Base-by-base conservation (phyloP, 805 yeast genomes). In the Candida nitratophila region DNA sequence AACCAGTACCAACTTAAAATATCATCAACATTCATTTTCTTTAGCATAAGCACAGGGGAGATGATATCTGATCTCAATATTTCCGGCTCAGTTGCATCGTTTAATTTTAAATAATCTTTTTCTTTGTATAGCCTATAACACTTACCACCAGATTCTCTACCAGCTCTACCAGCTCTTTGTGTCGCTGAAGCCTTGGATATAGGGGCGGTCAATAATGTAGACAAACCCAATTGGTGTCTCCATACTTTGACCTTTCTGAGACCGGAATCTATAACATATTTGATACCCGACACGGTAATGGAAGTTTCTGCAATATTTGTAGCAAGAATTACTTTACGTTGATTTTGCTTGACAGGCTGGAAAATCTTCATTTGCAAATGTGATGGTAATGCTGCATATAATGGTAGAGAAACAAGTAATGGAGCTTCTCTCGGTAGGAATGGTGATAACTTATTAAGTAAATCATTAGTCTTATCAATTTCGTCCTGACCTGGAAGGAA, bases 291-390 rank as follows among this genome's bases (percentile, higher is more conserved):
- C 31, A 93, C 93, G 3, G 99, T 93, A 48, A 93, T 81, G 27
- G 99, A 93, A 0, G 99, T 93, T 68, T 93, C 99, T 0, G 99
- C 99, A 53, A 93, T 89, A 60, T 93, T 93, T 1, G 99, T 93
- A 8, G 98, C 88, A 46, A 93, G 65, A 26, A 93, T 86, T 36
- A 93, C 82, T 60, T 93, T 93, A 51, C 99, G 75, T 55, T 77
- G 77, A 54, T 81, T 72, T n/a, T 73, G 65, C 29, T 80, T 75
- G 1, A 84, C 64, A 20, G 79, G 76, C 19, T 74, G 70, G 53
- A 93, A 93, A n/a, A 89, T 91, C 50, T 74, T 72, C 56, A 82
- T 77, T 60, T 93, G 99, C 50, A 82, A 83, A 3, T 71, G 70
- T 15, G 96, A 95, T 1, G 97, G 85, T 42, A 93, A 73, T 0